phyloP scores from a whole-genome alignment of 495 filamentous ascomycete species.

The Penicillium diatomitis region DNA sequence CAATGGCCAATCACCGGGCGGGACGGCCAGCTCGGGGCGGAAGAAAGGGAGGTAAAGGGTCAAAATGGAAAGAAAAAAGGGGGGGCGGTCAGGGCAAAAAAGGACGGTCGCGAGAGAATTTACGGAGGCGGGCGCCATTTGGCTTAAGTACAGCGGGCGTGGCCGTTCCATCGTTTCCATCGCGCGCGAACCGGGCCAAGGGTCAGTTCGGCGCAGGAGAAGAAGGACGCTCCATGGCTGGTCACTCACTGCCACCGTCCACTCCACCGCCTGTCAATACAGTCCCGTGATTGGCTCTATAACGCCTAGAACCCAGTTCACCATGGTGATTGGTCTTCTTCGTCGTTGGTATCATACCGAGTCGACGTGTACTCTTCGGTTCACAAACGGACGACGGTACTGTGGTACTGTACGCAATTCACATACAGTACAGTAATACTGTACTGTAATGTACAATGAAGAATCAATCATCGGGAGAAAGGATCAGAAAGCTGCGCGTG shows the following conservation, averaged over 20 bases:
- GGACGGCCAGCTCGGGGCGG: too few species aligned
- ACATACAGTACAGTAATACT: too few species aligned
- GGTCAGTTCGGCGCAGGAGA: not conserved
- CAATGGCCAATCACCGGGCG: not conserved
- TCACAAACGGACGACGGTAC: too few species aligned
- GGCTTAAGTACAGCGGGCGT: slow-evolving; percentile 40
- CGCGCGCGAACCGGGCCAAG: too few species aligned
- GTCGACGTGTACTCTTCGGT: not conserved
- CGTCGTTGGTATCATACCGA: slow-evolving; percentile 2
- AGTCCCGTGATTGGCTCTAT: slow-evolving; percentile 27
- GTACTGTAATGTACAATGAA: too few species aligned
- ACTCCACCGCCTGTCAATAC: slow-evolving; percentile 30
- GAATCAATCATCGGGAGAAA: too few species aligned
- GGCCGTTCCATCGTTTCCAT: not conserved
- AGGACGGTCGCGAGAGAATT: slow-evolving; percentile 29
- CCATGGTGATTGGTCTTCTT: not conserved
- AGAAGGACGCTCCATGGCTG: not conserved
- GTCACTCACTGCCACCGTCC: not conserved
- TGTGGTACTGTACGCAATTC: too few species aligned
- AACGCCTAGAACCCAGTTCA: not conserved
- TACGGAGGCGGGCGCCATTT: slow-evolving; percentile 38
- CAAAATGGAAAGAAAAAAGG: slow-evolving; percentile 2
- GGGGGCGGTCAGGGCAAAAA: slow-evolving; percentile 20
- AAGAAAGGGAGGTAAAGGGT: slow-evolving; percentile 6
- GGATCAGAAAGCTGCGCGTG: too few species aligned